Evolutionary conservation across 305 asterid genomes (phyloP).

Genomic region (Fraxinus xanthoxyloides): DNA sequence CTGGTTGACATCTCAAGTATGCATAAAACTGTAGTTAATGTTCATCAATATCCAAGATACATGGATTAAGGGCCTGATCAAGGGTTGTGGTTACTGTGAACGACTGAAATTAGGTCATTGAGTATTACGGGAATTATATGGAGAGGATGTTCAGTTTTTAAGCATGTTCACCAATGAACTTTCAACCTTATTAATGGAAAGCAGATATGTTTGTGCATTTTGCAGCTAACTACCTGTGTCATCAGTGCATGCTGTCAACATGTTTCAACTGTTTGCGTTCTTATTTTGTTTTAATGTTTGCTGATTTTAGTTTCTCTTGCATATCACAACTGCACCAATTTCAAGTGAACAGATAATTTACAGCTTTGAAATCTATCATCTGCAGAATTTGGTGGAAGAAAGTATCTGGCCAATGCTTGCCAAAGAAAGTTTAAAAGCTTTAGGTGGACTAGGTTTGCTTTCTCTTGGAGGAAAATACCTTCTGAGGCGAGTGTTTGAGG

Average conservation of each 20-base stretch:
- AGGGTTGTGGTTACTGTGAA: not conserved
- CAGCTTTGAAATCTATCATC: conserved; percentile 25
- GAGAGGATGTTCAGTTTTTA: not conserved
- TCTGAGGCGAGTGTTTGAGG: conserved; percentile 91
- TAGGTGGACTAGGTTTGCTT: conserved; percentile 83
- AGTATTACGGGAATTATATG: not conserved
- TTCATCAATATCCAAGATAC: not conserved
- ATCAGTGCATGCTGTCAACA: not conserved
- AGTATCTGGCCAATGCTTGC: conserved; percentile 94
- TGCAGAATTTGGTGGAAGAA: conserved; percentile 75
- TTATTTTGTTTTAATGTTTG: not conserved
- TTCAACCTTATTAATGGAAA: not conserved
- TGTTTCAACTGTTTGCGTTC: not conserved
- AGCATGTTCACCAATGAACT: not conserved
- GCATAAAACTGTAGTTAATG: not conserved
- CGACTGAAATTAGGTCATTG: not conserved
- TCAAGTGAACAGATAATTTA: not conserved
- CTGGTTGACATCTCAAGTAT: not conserved
- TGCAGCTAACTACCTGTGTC: not conserved
- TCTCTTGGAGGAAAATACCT: conserved; percentile 90
- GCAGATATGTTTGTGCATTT: not conserved
- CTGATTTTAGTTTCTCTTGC: conserved; percentile 7
- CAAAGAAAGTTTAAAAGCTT: conserved; percentile 90
- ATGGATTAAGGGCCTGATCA: not conserved
- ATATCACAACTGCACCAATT: not conserved